A percentile compares a stretch with the other conserved stretches of the same genome.
These are phyloP conservation scores for Fusarium duplospermum DNA, from an alignment of 2,329 filamentous ascomycete species.

Conservation along the genomic window DNA sequence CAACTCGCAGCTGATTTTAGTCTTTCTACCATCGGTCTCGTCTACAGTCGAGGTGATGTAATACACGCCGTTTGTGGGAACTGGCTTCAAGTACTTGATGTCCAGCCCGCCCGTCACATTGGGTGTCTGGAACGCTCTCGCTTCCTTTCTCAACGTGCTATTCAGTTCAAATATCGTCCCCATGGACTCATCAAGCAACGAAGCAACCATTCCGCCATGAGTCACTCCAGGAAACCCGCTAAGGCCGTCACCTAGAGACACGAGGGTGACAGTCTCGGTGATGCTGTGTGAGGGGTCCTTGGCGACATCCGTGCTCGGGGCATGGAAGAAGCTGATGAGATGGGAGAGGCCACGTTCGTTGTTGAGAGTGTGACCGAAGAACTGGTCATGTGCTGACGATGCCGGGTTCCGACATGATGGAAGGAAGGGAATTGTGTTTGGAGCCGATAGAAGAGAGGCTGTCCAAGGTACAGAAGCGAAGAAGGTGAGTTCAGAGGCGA, in stretches of 20 bases:
- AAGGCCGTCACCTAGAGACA: slow-evolving; percentile 49
- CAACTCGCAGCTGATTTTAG: slow-evolving; percentile 46
- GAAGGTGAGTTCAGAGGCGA: slow-evolving; percentile 44
- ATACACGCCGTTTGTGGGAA: slow-evolving; percentile 46
- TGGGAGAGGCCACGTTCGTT: slow-evolving; percentile 44
- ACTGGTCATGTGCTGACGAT: slow-evolving; percentile 46
- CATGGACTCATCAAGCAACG: slow-evolving; percentile 53
- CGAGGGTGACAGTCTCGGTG: slow-evolving; percentile 45
- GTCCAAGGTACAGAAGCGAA: slow-evolving; percentile 54
- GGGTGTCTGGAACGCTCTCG: slow-evolving; percentile 41
- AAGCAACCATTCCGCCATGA: slow-evolving; percentile 52
- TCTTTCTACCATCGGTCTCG: slow-evolving; percentile 50
- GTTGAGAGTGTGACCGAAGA: slow-evolving; percentile 50
- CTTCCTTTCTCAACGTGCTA: slow-evolving; percentile 46
- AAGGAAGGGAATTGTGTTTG: slow-evolving; percentile 47
- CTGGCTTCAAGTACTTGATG: slow-evolving; percentile 50
- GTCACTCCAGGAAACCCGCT: slow-evolving; percentile 49
- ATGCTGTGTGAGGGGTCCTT: slow-evolving; percentile 43
- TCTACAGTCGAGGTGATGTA: slow-evolving; percentile 48
- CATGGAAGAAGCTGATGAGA: slow-evolving; percentile 51
- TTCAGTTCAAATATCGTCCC: slow-evolving; percentile 53
- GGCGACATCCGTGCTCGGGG: slow-evolving; percentile 40
- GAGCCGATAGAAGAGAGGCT: slow-evolving; percentile 43
- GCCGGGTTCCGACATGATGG: slow-evolving; percentile 49
- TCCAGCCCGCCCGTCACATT: slow-evolving; percentile 51